These are phyloP conservation scores for Blastocystis sp. DNA, from an alignment of 352 stramenopile genomes.

Conservation along the genomic window DNA sequence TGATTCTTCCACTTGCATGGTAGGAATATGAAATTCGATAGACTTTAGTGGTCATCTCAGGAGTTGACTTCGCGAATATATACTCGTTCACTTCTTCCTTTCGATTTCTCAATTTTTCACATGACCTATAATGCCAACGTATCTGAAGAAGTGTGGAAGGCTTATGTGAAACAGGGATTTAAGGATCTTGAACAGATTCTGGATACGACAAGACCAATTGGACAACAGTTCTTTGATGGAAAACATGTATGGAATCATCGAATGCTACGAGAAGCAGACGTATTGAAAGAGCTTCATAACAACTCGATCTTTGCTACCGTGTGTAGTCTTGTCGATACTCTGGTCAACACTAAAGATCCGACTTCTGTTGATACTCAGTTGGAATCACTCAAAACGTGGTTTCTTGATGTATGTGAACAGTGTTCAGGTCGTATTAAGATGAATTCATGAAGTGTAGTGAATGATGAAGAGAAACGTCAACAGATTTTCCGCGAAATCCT, in stretches of 20 bases:
- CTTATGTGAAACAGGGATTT: background rate
- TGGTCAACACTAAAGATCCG: background rate
- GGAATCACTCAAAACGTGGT: background rate
- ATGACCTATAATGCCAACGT: conserved; percentile 27
- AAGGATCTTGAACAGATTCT: conserved; percentile 37
- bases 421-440: background rate
- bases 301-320: conserved; percentile 56
- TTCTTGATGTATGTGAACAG: background rate
- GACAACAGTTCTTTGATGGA: conserved; percentile 58
- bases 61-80: conserved; percentile 30
- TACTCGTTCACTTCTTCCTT: background rate
- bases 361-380: background rate
- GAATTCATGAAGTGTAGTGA: conserved; percentile 58
- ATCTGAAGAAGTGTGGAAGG: background rate
- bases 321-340: background rate
- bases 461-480: conserved; percentile 39
- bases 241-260: conserved; percentile 48
- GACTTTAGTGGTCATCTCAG: conserved; percentile 4
- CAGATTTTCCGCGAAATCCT: conserved; percentile 44
- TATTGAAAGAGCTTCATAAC: conserved; percentile 40
- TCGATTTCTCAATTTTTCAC: conserved; percentile 16
- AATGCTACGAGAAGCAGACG: conserved; percentile 38
- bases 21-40: background rate
- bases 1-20: background rate
- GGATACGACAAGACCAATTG: conserved; percentile 1